Evolutionary conservation across 75 land plant genomes (phyloP).

Genomic region (Pinus tabuliformis): DNA sequence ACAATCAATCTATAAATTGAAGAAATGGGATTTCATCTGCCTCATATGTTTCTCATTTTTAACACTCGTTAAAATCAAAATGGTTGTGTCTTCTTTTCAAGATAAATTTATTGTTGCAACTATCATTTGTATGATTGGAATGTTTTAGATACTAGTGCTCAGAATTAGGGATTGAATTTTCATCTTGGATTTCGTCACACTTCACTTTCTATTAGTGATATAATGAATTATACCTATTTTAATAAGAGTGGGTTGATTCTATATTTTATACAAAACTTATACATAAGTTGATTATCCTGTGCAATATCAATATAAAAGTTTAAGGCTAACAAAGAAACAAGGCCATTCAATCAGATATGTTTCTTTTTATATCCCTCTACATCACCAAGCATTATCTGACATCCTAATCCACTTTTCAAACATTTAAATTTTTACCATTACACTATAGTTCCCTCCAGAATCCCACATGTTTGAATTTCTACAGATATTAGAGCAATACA

Average conservation of each 20-base stretch:
- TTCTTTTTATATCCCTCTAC: no score
- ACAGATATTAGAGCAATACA: no score
- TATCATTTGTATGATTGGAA: background rate
- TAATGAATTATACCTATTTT: background rate
- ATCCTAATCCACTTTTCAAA: no score
- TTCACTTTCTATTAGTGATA: background rate
- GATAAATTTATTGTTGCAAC: background rate
- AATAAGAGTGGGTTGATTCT: background rate
- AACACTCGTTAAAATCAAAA: background rate
- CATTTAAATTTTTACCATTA: no score
- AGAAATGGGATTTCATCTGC: background rate
- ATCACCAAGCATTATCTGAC: no score
- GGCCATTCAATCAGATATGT: no score
- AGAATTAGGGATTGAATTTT: background rate
- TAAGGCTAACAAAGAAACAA: no score
- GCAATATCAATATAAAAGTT: no score
- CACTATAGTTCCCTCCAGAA: no score
- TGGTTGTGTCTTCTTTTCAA: background rate
- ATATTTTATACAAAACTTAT: no score
- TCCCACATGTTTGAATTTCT: no score
- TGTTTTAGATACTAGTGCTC: background rate
- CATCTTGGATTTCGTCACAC: background rate
- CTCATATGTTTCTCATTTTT: background rate
- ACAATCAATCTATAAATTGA: background rate
- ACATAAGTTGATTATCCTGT: no score